Evolutionary conservation across 768 basidiomycete species (phyloP).

Genomic region (Collybia mongolica): DNA sequence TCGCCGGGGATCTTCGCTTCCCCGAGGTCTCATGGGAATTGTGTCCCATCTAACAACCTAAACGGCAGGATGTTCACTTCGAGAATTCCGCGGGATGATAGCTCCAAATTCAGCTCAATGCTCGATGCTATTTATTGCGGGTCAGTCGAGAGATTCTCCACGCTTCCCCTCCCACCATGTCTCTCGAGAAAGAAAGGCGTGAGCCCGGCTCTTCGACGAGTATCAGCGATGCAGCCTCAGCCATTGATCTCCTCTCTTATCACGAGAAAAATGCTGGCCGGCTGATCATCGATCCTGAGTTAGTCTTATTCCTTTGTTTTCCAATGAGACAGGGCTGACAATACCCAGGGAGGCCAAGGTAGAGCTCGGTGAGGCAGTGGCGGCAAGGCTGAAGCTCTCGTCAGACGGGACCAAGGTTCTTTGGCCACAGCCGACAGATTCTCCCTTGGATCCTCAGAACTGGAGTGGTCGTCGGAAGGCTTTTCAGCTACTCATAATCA

Average conservation of each 20-base stretch:
- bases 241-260: constrained; percentile 36
- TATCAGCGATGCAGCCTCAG: constrained; percentile 14
- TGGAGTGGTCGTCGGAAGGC: constrained; percentile 56
- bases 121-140: no score
- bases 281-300: constrained; percentile 63
- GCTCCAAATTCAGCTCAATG: no score
- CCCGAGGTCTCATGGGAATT: no score
- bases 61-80: no score
- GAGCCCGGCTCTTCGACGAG: constrained; percentile 15
- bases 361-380: constrained; percentile 58
- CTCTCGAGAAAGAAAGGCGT: constrained; percentile 21
- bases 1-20: no score
- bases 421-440: constrained; percentile 69
- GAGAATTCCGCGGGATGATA: no score
- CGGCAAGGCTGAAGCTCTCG: constrained; percentile 55
- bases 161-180: constrained; percentile 16
- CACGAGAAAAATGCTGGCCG: constrained; percentile 59
- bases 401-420: constrained; percentile 57
- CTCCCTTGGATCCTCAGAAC: constrained; percentile 65
- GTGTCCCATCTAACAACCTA: no score
- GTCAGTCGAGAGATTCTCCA: no score
- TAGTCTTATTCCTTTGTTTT: constrained; percentile 16
- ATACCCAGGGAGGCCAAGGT: constrained; percentile 52
- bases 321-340: background rate
- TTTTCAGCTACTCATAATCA: constrained; percentile 57